phyloP scores from a whole-genome alignment of 1,139 yeast species.

The Kodamaea derodonti region DNA sequence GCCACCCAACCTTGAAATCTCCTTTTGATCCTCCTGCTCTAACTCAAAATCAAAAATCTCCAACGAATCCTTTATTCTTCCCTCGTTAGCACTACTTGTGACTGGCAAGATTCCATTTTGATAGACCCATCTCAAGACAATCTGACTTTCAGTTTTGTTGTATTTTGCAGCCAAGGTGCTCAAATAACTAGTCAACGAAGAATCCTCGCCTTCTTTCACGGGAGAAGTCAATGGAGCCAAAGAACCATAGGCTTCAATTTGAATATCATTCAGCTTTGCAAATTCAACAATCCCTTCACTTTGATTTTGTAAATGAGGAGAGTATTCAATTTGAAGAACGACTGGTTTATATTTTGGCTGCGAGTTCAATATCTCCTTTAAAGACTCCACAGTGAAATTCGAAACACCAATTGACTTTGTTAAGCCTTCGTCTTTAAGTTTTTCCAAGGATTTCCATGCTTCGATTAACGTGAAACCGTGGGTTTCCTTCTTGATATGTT shows the following conservation, averaged over 20 bases:
- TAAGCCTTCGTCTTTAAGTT: slow-evolving; percentile 32
- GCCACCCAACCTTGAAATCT: slow-evolving; percentile 25
- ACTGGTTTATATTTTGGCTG: slow-evolving; percentile 49
- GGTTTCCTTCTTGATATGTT: slow-evolving; percentile 27
- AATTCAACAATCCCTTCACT: slow-evolving; percentile 63
- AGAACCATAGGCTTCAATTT: slow-evolving; percentile 67
- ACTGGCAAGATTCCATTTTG: slow-evolving; percentile 36
- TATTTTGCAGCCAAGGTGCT: slow-evolving; percentile 25
- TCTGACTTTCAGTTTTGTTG: slow-evolving; percentile 28
- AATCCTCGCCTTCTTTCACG: slow-evolving; percentile 10
- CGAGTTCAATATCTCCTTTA: slow-evolving; percentile 40
- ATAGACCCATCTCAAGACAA: slow-evolving; percentile 35
- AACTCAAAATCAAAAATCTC: slow-evolving; percentile 22
- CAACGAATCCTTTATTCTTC: slow-evolving; percentile 17
- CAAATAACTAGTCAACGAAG: slow-evolving; percentile 14
- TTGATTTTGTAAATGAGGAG: slow-evolving; percentile 66
- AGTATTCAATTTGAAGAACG: slow-evolving; percentile 68
- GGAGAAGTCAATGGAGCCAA: slow-evolving; percentile 49
- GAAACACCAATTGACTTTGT: slow-evolving; percentile 56
- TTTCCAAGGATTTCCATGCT: slow-evolving; percentile 54
- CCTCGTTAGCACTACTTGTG: slow-evolving; percentile 22
- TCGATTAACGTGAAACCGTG: slow-evolving; percentile 47
- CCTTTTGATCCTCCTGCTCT: slow-evolving; percentile 18
- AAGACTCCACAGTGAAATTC: slow-evolving; percentile 48
- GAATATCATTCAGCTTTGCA: slow-evolving; percentile 46